Percentiles rank a stretch among this genome's conserved stretches.
phyloP scores from a whole-genome alignment of 495 filamentous ascomycete genomes.

The Neurospora sp. region DNA sequence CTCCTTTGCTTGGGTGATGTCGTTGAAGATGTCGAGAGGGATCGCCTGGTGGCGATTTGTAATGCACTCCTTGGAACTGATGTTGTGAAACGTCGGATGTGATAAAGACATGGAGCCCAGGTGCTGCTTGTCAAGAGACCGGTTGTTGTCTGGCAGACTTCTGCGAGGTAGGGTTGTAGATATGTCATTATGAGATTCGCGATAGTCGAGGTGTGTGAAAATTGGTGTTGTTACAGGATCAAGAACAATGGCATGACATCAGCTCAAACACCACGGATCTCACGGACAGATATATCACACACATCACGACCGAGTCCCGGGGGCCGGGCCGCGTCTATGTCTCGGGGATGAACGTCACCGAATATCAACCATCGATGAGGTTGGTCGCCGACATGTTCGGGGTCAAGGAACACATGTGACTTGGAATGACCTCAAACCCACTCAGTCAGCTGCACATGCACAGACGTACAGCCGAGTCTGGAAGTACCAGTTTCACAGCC shows the following conservation, averaged over 20 bases:
- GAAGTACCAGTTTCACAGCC: neutral
- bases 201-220: neutral
- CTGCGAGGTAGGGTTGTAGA: neutral
- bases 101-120: neutral
- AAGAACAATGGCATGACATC: neutral
- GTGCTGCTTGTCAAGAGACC: neutral
- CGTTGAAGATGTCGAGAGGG: neutral
- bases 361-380: neutral
- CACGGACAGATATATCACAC: neutral
- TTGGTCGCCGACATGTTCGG: neutral
- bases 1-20: neutral
- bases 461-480: neutral
- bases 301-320: neutral
- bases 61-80: neutral
- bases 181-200: neutral
- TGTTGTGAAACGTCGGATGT: neutral
- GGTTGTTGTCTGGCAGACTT: neutral
- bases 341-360: neutral
- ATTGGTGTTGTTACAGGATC: neutral
- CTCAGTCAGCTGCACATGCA: neutral
- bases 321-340: neutral
- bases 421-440: neutral
- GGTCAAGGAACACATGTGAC: neutral
- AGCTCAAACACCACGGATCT: neutral
- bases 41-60: neutral